These are phyloP conservation scores for Malassezia brasiliensis DNA, from an alignment of 1,284 basidiomycete genomes.

Conservation along the genomic window DNA sequence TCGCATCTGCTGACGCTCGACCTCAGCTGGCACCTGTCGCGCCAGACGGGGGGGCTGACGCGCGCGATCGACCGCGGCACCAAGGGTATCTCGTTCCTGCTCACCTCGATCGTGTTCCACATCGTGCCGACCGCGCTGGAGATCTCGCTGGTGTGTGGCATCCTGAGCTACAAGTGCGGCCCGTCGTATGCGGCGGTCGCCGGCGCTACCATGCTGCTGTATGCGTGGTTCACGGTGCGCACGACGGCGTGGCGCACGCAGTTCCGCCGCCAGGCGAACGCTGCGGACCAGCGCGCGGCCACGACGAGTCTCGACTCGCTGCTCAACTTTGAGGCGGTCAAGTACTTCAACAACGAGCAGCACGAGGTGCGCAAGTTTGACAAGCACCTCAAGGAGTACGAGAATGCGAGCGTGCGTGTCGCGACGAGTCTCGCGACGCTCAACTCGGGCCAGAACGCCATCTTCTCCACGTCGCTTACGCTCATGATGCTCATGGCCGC, in stretches of 20 bases:
- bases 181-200: conserved; percentile 93
- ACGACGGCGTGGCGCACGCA: conserved; percentile 94
- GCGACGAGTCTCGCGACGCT: conserved; percentile 84
- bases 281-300: conserved; percentile 91
- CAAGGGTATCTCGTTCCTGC: conserved; percentile 90
- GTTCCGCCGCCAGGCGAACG: conserved; percentile 88
- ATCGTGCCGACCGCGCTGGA: conserved; percentile 92
- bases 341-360: conserved; percentile 96
- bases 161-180: conserved; percentile 91
- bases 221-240: conserved; percentile 92
- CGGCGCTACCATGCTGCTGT: conserved; percentile 70
- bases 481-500: conserved; percentile 93
- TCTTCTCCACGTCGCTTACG: conserved; percentile 85
- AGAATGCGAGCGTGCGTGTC: conserved; percentile 84
- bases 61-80: conserved; percentile 94
- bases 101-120: conserved; percentile 87
- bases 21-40: conserved; percentile 79
- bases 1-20: conserved; percentile 83
- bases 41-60: conserved; percentile 91
- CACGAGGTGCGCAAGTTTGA: conserved; percentile 88
- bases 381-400: conserved; percentile 73
- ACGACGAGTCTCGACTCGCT: conserved; percentile 86
- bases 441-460: conserved; percentile 92
- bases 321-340: conserved; percentile 97
- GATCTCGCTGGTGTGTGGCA: conserved; percentile 92